Evolutionary conservation across 176 grass and related monocot species (phyloP).

Genomic region (Miscanthus lutarioriparius): DNA sequence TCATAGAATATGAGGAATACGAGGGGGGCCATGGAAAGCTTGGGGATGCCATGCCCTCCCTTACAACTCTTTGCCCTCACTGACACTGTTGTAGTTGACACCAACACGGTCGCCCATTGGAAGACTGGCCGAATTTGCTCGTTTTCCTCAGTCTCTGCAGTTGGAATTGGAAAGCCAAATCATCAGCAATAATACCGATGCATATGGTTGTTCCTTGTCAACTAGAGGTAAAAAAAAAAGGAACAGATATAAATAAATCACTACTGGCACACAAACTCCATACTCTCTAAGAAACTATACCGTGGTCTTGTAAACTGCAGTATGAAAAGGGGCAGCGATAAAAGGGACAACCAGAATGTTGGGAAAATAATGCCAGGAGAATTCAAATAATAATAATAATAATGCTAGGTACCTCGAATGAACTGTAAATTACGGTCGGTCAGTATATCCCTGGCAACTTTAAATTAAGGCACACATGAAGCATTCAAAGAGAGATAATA

Average conservation of each 20-base stretch:
- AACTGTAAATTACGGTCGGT: background rate
- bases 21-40: conserved; percentile 75
- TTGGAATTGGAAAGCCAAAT: conserved; percentile 25
- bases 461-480: background rate
- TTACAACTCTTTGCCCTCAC: conserved; percentile 21
- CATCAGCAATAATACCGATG: background rate
- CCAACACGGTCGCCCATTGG: conserved; percentile 40
- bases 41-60: conserved; percentile 47
- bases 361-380: background rate
- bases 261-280: background rate
- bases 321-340: background rate
- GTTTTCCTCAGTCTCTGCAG: conserved; percentile 51
- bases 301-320: background rate
- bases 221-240: background rate
- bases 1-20: conserved; percentile 96
- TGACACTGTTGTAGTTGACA: conserved; percentile 30
- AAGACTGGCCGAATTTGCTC: conserved; percentile 35
- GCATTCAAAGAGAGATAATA: background rate
- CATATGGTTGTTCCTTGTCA: background rate
- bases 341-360: background rate
- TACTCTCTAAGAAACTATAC: background rate
- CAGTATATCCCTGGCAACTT: background rate
- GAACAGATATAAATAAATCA: background rate
- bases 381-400: background rate
- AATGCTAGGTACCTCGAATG: background rate